Base-by-base conservation (phyloP, 2,329 filamentous ascomycete species). In the Fusarium sp. region DNA sequence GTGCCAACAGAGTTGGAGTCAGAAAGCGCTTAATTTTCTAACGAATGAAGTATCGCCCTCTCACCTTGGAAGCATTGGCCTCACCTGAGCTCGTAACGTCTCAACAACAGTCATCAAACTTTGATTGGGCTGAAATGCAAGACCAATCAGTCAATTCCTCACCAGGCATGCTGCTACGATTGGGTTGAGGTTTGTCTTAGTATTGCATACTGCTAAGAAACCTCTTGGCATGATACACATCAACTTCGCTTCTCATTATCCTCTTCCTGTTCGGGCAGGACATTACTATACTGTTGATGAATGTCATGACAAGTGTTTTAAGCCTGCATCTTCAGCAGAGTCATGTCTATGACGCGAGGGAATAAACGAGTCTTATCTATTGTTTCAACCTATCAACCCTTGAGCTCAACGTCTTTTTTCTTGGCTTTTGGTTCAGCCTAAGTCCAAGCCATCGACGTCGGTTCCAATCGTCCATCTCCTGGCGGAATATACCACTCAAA, bases 311-410 rank as follows among this genome's bases (percentile, higher is more conserved):
- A 63, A 52, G 42, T 58, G 21, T 21, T 60, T 56, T 48, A n/a
- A n/a, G 23, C 48, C 41, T 33, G 15, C 27, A 29, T 15, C 37
- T 57, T 63, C 42, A 44, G 31, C 18, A 57, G 39, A 33, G 42
- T 59, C 42, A 70, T 66, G 70, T 66, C 57, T 63, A 72, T 72
- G 70, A 72, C 70, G 70, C 52, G 70, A 51, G 63, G 56, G 65
- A 72, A 69, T 58, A 60, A 57, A 45, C 52, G 35, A 44, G 23
- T 29, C 61, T 72, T 66, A 57, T 72, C 70, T 73, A 45, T 51
- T 15, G 29, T 25, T 39, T 44, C 33, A 41, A 39, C 44, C 69
- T 69, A 60, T 58, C 59, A 57, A 45, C 41, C 29, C n/a, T 51
- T 37, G 35, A 29, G 12, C 54, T 56, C 61, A 54, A 52, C 48